A percentile compares a stretch with the other conserved stretches of the same genome.
Conservation (phyloP, 208 protist species). For the Trypanosomatidae sp. region DNA sequence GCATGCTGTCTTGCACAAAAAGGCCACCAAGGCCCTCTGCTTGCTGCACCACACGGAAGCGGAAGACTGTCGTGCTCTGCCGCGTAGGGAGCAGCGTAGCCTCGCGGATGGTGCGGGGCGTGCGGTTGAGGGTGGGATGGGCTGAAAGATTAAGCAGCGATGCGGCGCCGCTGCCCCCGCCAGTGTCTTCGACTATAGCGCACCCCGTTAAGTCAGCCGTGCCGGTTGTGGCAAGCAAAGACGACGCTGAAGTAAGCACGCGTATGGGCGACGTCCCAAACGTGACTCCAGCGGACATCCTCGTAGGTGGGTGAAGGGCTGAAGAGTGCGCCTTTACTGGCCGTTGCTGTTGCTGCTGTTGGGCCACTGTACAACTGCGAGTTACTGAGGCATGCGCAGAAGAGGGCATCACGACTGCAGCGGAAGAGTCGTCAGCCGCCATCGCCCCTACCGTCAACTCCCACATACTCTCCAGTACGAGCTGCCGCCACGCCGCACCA, state of each 20-base stretch:
- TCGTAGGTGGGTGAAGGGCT: background rate
- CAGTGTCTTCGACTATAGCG: background rate
- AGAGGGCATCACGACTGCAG: background rate
- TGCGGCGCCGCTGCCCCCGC: background rate
- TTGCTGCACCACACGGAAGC: slow-evolving; percentile 36
- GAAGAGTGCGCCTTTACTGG: too few species aligned
- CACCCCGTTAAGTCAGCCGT: background rate
- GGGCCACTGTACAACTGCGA: background rate
- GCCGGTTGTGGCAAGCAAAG: background rate
- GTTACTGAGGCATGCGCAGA: background rate
- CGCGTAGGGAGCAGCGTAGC: slow-evolving; percentile 24
- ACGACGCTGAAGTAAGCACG: background rate
- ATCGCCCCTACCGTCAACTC: slow-evolving; percentile 15
- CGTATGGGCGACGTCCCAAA: background rate
- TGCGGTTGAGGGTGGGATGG: background rate
- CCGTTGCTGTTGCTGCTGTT: background rate
- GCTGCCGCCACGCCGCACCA: slow-evolving; percentile 35
- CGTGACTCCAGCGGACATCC: background rate
- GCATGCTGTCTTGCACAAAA: slow-evolving; percentile 58
- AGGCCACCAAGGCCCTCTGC: slow-evolving; percentile 35
- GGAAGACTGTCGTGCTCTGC: slow-evolving; percentile 18
- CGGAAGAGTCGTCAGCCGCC: background rate
- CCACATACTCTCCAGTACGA: slow-evolving; percentile 31
- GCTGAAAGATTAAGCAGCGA: background rate
- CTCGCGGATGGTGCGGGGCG: slow-evolving; percentile 29